Evolutionary conservation across 139 green algal genomes (phyloP).

Genomic region (Chlamydomonas sp.): DNA sequence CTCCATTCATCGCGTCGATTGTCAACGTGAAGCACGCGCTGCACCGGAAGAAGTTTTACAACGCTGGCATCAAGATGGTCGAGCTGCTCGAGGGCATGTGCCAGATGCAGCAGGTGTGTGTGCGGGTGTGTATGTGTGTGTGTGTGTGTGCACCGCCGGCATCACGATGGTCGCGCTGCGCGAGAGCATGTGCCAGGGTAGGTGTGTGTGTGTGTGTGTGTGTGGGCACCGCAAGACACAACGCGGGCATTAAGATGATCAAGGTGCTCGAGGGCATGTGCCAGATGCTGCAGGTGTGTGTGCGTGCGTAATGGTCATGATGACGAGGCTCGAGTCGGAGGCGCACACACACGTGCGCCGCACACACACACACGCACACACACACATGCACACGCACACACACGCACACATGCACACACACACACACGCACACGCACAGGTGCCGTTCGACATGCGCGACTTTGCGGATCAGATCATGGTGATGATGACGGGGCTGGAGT

Average conservation of each 20-base stretch:
- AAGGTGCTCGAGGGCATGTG: slow-evolving; percentile 33
- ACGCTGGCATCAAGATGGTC: slow-evolving; percentile 17
- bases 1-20: slow-evolving; percentile 25
- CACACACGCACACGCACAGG: too few species aligned
- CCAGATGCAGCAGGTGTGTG: slow-evolving; percentile 14
- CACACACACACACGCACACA: neutral
- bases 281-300: slow-evolving; percentile 14
- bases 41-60: slow-evolving; percentile 36
- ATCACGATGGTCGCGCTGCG: too few species aligned
- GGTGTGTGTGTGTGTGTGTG: neutral
- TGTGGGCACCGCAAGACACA: neutral
- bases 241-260: slow-evolving; percentile 17
- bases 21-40: slow-evolving; percentile 46
- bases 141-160: neutral
- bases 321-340: slow-evolving; percentile 28
- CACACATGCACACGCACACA: neutral
- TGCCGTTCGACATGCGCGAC: slow-evolving; percentile 40
- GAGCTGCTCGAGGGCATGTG: slow-evolving; percentile 34
- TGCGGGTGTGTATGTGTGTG: neutral
- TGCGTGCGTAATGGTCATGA: slow-evolving; percentile 12
- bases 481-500: slow-evolving; percentile 29
- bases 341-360: neutral
- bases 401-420: neutral
- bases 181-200: neutral
- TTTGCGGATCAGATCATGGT: slow-evolving; percentile 32